phyloP scores from a whole-genome alignment of 2,329 filamentous ascomycete genomes.

The Trichoderma arundinaceum region DNA sequence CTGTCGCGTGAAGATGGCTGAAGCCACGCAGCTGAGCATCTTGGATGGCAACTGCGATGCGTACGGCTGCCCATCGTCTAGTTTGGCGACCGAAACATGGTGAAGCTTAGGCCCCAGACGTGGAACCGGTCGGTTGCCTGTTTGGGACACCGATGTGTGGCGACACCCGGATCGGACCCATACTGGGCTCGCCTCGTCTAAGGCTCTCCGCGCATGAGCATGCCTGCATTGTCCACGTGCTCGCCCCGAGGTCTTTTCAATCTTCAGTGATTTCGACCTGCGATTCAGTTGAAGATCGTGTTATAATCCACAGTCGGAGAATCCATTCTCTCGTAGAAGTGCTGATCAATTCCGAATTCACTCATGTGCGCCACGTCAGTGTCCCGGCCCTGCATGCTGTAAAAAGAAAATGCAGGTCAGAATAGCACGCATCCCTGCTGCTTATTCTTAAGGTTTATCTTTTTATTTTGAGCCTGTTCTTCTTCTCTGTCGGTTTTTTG shows the following conservation, averaged over 20 bases:
- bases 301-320: slow-evolving; percentile 3
- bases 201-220: slow-evolving; percentile 26
- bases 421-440: slow-evolving; percentile 4
- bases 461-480: slow-evolving; percentile 16
- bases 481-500: background rate
- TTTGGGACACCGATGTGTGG: slow-evolving; percentile 30
- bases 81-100: slow-evolving; percentile 26
- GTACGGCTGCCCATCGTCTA: background rate
- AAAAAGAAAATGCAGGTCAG: slow-evolving; percentile 1
- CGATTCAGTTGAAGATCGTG: slow-evolving; percentile 12
- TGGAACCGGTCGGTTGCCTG: slow-evolving; percentile 15
- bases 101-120: slow-evolving; percentile 6
- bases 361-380: background rate
- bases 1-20: background rate
- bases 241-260: background rate
- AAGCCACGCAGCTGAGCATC: slow-evolving; percentile 13
- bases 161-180: slow-evolving; percentile 9
- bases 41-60: background rate
- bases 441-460: slow-evolving; percentile 26
- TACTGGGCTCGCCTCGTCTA: background rate
- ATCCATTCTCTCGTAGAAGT: background rate
- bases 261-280: background rate
- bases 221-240: slow-evolving; percentile 29
- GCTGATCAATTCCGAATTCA: slow-evolving; percentile 26
- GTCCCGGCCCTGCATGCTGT: background rate